phyloP scores from a whole-genome alignment of 2,329 filamentous ascomycete species.

The Fusarium subtropicale region DNA sequence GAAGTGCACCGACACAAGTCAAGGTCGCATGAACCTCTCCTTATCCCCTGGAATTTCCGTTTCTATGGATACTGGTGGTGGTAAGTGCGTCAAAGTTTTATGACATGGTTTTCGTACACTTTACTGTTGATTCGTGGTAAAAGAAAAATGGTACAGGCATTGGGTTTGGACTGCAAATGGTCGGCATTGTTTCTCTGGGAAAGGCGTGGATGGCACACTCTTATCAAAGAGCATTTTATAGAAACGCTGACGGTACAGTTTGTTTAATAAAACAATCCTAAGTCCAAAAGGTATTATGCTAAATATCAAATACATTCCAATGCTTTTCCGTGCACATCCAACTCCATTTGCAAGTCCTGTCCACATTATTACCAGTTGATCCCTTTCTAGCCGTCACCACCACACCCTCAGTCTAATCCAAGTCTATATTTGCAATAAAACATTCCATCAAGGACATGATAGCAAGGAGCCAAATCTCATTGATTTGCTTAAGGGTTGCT shows the following conservation, averaged over 20 bases:
- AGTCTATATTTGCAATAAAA: constrained; percentile 10
- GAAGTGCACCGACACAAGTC: constrained; percentile 35
- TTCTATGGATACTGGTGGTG: neutral
- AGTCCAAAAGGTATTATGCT: constrained; percentile 44
- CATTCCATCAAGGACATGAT: constrained; percentile 1
- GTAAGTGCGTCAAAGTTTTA: neutral
- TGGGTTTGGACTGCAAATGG: constrained; percentile 14
- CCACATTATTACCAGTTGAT: constrained; percentile 27
- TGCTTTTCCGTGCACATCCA: constrained; percentile 14
- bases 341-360: constrained; percentile 22
- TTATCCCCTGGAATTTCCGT: constrained; percentile 32
- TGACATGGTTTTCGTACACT: neutral
- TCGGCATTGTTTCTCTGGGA: constrained; percentile 3
- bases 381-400: neutral
- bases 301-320: constrained; percentile 36
- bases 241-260: constrained; percentile 6
- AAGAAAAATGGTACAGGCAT: constrained; percentile 14
- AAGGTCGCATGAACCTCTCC: constrained; percentile 38
- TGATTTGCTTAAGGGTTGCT: constrained; percentile 55
- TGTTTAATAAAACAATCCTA: constrained; percentile 11
- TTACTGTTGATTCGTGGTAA: constrained; percentile 1
- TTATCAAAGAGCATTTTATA: constrained; percentile 16
- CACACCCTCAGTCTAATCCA: constrained; percentile 8
- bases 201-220: constrained; percentile 4
- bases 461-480: neutral